These are phyloP conservation scores for Cucumis sativus DNA, from an alignment of 306 rosid genomes.

Conservation along the genomic window Cucumber_9930_V3 NC_026660.2:946501-947000, in stretches of 20 bases:
- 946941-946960: neutral
- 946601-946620: neutral
- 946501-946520: neutral
- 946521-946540: neutral
- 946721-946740: neutral
- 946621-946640: neutral
- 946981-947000: neutral
- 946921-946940: neutral
- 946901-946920: neutral
- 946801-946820: neutral
- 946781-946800: neutral
- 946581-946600: too few species aligned
- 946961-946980: neutral
- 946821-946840: neutral
- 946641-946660: neutral
- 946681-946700: neutral
- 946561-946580: too few species aligned
- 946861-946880: neutral
- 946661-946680: neutral
- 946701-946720: neutral
- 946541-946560: neutral
- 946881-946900: neutral
- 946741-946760: neutral
- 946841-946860: neutral
- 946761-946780: neutral